Conservation (phyloP, 495 filamentous ascomycete species). For the Apodospora peruviana region DNA sequence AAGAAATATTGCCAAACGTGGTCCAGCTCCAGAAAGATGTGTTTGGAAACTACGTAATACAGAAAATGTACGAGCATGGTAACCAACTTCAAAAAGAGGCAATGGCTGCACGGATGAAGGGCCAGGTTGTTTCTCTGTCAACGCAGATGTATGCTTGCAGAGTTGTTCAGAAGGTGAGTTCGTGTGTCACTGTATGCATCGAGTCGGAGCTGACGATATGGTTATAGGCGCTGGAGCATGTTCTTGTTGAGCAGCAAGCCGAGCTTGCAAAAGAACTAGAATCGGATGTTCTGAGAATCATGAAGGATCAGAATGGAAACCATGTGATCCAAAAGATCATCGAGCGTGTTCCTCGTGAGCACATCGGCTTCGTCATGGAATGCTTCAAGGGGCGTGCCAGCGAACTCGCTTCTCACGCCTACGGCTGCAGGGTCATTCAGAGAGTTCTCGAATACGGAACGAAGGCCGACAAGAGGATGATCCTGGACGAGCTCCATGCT, state of each 20-base stretch:
- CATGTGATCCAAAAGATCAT: constrained; percentile 97
- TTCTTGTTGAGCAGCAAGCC: constrained; percentile 85
- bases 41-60: constrained; percentile 97
- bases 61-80: constrained; percentile 96
- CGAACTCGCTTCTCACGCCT: constrained; percentile 70
- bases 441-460: constrained; percentile 84
- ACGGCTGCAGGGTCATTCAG: constrained; percentile 92
- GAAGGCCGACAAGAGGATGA: constrained; percentile 58
- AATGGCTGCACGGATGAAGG: constrained; percentile 80
- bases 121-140: constrained; percentile 72
- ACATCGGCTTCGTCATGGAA: constrained; percentile 85
- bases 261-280: constrained; percentile 79
- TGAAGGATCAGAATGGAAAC: constrained; percentile 91
- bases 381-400: constrained; percentile 79
- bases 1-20: constrained; percentile 75
- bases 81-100: constrained; percentile 89
- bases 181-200: background rate
- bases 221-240: constrained; percentile 77
- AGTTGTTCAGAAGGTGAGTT: constrained; percentile 82
- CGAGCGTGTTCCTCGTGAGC: constrained; percentile 72
- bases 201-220: constrained; percentile 9
- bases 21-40: constrained; percentile 92
- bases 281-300: constrained; percentile 68
- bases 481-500: constrained; percentile 74
- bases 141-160: constrained; percentile 92